These are phyloP conservation scores for Knufia fluminis DNA, from an alignment of 2,329 filamentous ascomycete genomes.

Conservation along the genomic window DNA sequence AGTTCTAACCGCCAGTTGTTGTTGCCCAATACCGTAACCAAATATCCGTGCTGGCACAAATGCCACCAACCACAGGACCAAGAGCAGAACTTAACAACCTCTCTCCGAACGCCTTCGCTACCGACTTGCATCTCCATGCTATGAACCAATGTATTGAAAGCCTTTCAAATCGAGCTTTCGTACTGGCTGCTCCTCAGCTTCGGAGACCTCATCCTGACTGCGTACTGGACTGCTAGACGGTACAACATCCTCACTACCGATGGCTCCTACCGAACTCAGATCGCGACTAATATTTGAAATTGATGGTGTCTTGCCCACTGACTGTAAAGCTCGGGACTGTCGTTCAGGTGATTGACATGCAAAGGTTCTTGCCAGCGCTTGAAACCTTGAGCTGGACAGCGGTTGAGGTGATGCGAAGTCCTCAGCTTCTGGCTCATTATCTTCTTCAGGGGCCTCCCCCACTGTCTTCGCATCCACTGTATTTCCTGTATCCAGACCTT, in stretches of 20 bases:
- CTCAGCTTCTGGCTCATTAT: conserved; percentile 1
- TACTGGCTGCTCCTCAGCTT: conserved; percentile 14
- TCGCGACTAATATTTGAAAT: conserved; percentile 11
- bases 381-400: not conserved
- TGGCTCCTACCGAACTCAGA: not conserved
- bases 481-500: conserved; percentile 6
- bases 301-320: conserved; percentile 6
- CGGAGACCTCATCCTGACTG: conserved; percentile 25
- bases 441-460: conserved; percentile 4
- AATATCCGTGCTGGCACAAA: not conserved
- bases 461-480: not conserved
- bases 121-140: conserved; percentile 6
- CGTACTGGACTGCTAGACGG: conserved; percentile 36
- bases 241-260: conserved; percentile 45
- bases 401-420: not conserved
- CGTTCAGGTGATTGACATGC: conserved; percentile 9
- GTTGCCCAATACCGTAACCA: not conserved
- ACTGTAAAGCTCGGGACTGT: conserved; percentile 15
- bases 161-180: conserved; percentile 27
- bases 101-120: not conserved
- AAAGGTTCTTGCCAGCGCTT: conserved; percentile 12
- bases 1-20: not conserved
- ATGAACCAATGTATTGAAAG: conserved; percentile 29
- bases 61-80: too few relatives aligned
- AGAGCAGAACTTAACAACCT: not conserved